A percentile compares a stretch with the other conserved stretches of the same genome.
Evolutionary conservation across 352 stramenopile genomes (phyloP).

Genomic region (Globisporangium cystogenes): DNA sequence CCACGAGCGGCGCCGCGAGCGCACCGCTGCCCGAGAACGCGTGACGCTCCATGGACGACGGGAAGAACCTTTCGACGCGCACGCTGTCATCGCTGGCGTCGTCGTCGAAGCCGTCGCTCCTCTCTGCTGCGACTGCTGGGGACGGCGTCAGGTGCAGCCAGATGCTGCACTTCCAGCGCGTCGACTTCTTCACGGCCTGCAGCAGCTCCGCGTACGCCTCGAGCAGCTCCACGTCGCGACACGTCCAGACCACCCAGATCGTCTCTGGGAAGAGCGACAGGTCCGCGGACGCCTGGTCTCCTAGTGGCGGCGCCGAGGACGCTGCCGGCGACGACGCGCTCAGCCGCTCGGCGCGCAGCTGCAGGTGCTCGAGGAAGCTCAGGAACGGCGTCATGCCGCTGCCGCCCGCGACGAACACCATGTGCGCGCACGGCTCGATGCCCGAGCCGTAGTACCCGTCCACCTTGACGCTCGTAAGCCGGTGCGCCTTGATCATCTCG

Average conservation of each 20-base stretch:
- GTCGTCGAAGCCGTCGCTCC: conserved; percentile 26
- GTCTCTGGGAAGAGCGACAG: conserved; percentile 25
- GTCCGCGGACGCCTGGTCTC: conserved; percentile 3
- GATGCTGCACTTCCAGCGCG: conserved; percentile 39
- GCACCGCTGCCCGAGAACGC: conserved; percentile 29
- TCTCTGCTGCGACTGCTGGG: neutral
- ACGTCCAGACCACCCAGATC: conserved; percentile 51
- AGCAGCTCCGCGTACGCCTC: conserved; percentile 37
- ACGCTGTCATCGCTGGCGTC: conserved; percentile 28
- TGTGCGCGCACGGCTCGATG: conserved; percentile 37
- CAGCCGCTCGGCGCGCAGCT: conserved; percentile 20
- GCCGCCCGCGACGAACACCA: conserved; percentile 64
- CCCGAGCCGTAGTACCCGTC: conserved; percentile 69
- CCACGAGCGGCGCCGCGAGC: conserved; percentile 18
- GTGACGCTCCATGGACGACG: conserved; percentile 18
- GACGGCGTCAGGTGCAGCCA: conserved; percentile 41
- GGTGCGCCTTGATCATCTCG: conserved; percentile 32
- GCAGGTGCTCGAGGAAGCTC: conserved; percentile 50
- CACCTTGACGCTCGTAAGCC: conserved; percentile 38
- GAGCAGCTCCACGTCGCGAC: conserved; percentile 40
- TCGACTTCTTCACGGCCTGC: conserved; percentile 29
- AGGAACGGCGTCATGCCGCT: conserved; percentile 75
- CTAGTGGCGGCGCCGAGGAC: neutral
- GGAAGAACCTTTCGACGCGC: conserved; percentile 35
- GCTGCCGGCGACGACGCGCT: conserved; percentile 5